Base-by-base conservation (phyloP, 768 basidiomycete species). In the Sistotremastrum niveocremeum region DNA sequence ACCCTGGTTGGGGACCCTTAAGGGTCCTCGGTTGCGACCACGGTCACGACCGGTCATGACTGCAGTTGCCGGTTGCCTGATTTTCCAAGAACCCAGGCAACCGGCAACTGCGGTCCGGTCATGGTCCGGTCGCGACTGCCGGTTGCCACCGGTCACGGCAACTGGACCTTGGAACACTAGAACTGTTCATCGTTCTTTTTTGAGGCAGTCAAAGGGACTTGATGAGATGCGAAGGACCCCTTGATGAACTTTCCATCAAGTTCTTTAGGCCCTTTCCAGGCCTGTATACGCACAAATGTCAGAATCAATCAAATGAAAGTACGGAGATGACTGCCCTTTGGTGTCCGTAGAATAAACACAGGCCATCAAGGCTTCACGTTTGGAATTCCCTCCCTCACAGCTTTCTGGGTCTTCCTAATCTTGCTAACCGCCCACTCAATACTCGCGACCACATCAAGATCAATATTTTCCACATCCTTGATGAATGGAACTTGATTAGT, bases 321-420 rank as follows among this genome's bases (percentile, higher is more conserved):
- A 1, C 2, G 9, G 2, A 11, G 12, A 39, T 37, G 10, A 46
- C 50, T 11, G 44, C 60, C 82, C 63, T 94, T 94, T 6, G 88
- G 87, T 2, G 86, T 86, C 38, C 89, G 77, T 39, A 93, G 71
- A 55, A 91, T 74, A 50, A 95, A 66, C 58, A 91, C 72, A 4
- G 90, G 90, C 86, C 86, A 93, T 38, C 85, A 73, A n/a, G 90
- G 90, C 66, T 91, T 91, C 43, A 78, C 68, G 51, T 87, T 77
- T 10, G 88, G 79, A 2, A 78, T 73, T 2, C 84, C 85, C 7
- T 64, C 67, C 41, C 90, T 77, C 11, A 90, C 89, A 0, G 82
- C 85, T 0, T 62, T 60, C 59, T 95, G 89, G 43, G 91, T 93
- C 52, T 70, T 77, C 54, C 66, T 71, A 49, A 87, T 85, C 62